Conservation (phyloP, 2,329 filamentous ascomycete species). For the Cladosporium sp. region DNA sequence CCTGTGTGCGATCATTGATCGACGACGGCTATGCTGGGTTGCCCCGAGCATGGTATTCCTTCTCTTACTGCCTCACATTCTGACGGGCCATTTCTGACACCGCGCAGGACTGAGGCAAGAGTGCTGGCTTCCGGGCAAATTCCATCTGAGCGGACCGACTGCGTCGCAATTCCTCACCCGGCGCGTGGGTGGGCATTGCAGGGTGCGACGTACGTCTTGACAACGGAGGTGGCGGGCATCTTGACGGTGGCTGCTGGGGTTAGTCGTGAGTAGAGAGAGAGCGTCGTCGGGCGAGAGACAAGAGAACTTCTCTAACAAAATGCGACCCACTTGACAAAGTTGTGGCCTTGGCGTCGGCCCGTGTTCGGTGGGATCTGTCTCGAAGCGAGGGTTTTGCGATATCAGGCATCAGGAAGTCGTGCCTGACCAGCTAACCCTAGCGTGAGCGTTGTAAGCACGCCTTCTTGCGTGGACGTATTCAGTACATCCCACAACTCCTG, state of each 20-base stretch:
- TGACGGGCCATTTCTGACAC: slow-evolving; percentile 38
- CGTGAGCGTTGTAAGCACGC: background rate
- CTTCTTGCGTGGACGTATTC: background rate
- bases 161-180: slow-evolving; percentile 62
- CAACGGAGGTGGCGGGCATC: slow-evolving; percentile 39
- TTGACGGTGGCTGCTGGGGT: slow-evolving; percentile 30
- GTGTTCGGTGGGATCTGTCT: background rate
- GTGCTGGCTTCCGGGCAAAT: slow-evolving; percentile 29
- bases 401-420: background rate
- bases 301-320: slow-evolving; percentile 22
- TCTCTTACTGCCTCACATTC: slow-evolving; percentile 32
- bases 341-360: slow-evolving; percentile 12
- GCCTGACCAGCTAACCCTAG: background rate
- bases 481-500: background rate
- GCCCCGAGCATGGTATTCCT: slow-evolving; percentile 16
- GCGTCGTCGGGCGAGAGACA: slow-evolving; percentile 25
- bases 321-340: slow-evolving; percentile 1
- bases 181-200: slow-evolving; percentile 17
- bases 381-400: background rate
- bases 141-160: slow-evolving; percentile 84
- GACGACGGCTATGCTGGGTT: slow-evolving; percentile 15
- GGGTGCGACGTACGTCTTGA: slow-evolving; percentile 58
- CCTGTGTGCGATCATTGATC: slow-evolving; percentile 13
- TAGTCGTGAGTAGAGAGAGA: slow-evolving; percentile 42
- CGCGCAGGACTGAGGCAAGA: slow-evolving; percentile 38